Base-by-base conservation (phyloP, 371 early-diverging fungal species). In the Lichtheimia corymbifera region DNA sequence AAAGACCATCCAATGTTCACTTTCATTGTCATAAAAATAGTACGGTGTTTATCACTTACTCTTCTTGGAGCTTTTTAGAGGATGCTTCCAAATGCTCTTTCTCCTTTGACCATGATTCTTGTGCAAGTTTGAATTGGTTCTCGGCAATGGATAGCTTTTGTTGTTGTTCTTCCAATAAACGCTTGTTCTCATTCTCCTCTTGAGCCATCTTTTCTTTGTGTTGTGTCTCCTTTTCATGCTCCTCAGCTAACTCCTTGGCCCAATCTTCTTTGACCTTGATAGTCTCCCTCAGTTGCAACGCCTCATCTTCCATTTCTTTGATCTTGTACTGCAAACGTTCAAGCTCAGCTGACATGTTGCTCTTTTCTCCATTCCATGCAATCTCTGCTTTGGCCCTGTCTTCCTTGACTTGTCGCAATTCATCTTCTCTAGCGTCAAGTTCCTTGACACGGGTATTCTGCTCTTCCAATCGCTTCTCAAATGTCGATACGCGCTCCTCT, bases 31-130 rank as follows among this genome's bases (percentile, higher is more conserved):
- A 47, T 17, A 15, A 5, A 14, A n/a, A 47, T 1, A 0, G 1
- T 2, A 43, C 3, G 17, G 9, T 47, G 22, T 47, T 22, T 17
- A n/a, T 5, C 1, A 47, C 47, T 47, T 47, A 47, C 47, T 47
- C 47, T 47, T 47, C 18, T 47, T 47, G 18, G 22, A 22, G 5
- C 11, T 22, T 47, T 22, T n/a, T 18, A 2, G 22, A 5, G 11
- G 22, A 47, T 18, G 47, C 47, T 47, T 47, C 47, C n/a, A 18
- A 22, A n/a, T 47, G 47, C 22, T 47, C 47, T 12, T 47, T 47
- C 22, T 47, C 47, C 22, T 22, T 47, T 47, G 47, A n/a, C 47
- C n/a, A 47, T n/a, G 47, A 18, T 47, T 47, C 47, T 47, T 47
- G 47, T 18, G 22, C 47, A n/a, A 18, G 18, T 17, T 47, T n/a